Evolutionary conservation across 306 rosid genomes (phyloP), one percentile per base, ranked within the genome.

Genomic region (Acacia acuminata): DNA sequence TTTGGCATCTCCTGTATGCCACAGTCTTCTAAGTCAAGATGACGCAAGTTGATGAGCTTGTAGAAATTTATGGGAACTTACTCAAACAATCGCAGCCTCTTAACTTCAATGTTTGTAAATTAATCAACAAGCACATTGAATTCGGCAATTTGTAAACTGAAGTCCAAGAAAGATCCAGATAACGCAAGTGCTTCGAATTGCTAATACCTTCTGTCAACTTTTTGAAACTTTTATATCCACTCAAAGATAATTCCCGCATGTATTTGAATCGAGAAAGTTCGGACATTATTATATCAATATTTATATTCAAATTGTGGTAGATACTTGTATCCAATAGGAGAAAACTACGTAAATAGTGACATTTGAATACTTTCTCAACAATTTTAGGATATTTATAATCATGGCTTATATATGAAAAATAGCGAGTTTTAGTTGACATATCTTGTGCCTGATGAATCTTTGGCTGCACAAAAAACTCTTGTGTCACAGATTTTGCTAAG

Each of bases 71-170:
- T n/a, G n/a, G n/a, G n/a, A n/a, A n/a, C n/a, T n/a, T n/a, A n/a
- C n/a, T n/a, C n/a, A n/a, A n/a, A n/a, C n/a, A n/a, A n/a, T n/a
- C n/a, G n/a, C n/a, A n/a, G n/a, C n/a, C n/a, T 8, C 3, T 0
- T 43, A 79, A 13, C 10, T 60, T 30, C 0, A 86, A 60, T 17
- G 86, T 86, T 8, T 82, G 74, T 32, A 86, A 20, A 66, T 86
- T 86, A 30, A 66, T 16, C 63, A 86, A 3, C 63, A 8, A 15
- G 73, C 87, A 71, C 2, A 80, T 77, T 38, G 87, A 72, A 53
- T 76, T 27, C 1, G 87, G 87, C 30, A 86, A 32, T 1, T 34
- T 22, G 77, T 15, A 22, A 73, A 83, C 48, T 3, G 1, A 0
- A n/a, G 67, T 75, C 3, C 0, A 0, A 1, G 84, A n/a, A 48